Base-by-base conservation (phyloP, 208 protist genomes). In the Hexamita inflata region DNA sequence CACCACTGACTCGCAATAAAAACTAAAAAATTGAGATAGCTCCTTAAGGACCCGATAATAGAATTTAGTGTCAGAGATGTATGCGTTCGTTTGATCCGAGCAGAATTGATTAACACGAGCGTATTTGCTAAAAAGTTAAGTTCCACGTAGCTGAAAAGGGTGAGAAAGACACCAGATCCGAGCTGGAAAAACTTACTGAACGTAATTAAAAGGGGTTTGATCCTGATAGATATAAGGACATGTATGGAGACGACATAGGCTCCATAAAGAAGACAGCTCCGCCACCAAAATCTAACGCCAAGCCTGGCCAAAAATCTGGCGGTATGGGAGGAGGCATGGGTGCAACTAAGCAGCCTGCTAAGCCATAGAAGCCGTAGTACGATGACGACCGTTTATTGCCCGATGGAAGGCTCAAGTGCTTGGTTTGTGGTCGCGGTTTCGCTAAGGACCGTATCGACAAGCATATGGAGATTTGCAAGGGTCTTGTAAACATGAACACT, bases 381-480 rank as follows among this genome's bases (percentile, higher is more conserved):
- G n/a, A n/a, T n/a, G n/a, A n/a, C n/a, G n/a, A 4, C 38, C 28
- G 15, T 7, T 7, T 9, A 35, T 45, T 40, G 40, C 4, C 26
- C 9, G 64, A 70, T 45, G 64, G 64, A 13, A n/a, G 64, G 9
- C 4, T 70, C 15, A 34, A 13, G 35, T 80, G 77, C 61, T 24
- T 13, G n/a, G 13, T 49, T 2, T 80, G 77, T 70, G 77, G 77
- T 19, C 9, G 77, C 4, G 30, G 32, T n/a, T 80, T 80, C 39
- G 59, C 59, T 28, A 34, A 32, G 7, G 75, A 80, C 59, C 9
- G 77, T 9, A 58, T 80, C 26, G 77, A 78, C 11, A 78, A 80
- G 77, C 77, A 80, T 29, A n/a, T 74, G 41, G 75, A 2, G 2
- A 70, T 73, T 13, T 80, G 77, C 58, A 78, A 49, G 30, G 35